Evolutionary conservation across 352 stramenopile genomes (phyloP).

Genomic region (Pythium biforme): DNA sequence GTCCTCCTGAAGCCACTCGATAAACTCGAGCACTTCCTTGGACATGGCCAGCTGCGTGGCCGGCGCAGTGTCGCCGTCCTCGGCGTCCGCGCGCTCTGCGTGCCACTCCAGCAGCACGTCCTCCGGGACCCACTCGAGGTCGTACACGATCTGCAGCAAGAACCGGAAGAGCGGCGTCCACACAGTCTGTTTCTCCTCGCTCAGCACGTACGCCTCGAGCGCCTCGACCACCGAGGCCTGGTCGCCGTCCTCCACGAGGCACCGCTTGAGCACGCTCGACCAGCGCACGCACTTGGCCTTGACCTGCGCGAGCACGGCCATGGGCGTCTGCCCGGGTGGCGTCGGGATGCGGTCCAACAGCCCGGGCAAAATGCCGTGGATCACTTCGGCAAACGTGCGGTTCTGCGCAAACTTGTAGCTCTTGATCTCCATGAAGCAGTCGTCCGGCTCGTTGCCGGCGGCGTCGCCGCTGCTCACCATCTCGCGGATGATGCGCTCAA

Average conservation of each 20-base stretch:
- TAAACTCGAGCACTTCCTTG: constrained; percentile 90
- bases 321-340: constrained; percentile 37
- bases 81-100: constrained; percentile 23
- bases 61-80: constrained; percentile 24
- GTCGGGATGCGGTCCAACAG: constrained; percentile 68
- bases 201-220: constrained; percentile 56
- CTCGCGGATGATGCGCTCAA: constrained; percentile 78
- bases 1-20: constrained; percentile 90
- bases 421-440: constrained; percentile 93
- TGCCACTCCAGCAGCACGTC: constrained; percentile 93
- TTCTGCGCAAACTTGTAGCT: constrained; percentile 94
- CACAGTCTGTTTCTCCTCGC: constrained; percentile 29
- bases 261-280: constrained; percentile 88
- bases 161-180: constrained; percentile 91
- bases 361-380: constrained; percentile 70
- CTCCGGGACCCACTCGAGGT: constrained; percentile 92
- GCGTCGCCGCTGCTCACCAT: constrained; percentile 77
- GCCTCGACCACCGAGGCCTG: constrained; percentile 55
- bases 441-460: constrained; percentile 80
- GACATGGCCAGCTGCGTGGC: constrained; percentile 52
- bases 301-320: constrained; percentile 76
- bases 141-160: constrained; percentile 92
- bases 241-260: constrained; percentile 83
- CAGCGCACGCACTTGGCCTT: constrained; percentile 89
- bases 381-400: constrained; percentile 75